Base-by-base conservation (phyloP, 257 asterid species). In the Ehretia macrophylla region DNA sequence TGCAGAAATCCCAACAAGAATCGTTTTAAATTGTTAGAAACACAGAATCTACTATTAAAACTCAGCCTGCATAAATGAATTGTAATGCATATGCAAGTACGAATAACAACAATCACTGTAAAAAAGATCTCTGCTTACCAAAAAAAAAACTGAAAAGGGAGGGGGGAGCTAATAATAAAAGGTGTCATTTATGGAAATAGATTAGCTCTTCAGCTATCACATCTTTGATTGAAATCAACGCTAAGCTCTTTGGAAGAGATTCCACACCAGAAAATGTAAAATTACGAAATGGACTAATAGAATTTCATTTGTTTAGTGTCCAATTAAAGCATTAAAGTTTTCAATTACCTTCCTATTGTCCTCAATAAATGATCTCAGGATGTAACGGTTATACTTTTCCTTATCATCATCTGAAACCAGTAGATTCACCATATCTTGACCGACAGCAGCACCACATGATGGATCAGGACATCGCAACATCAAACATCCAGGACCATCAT, bases 401-500 rank as follows among this genome's bases (percentile, higher is more conserved):
- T 58, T 84, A 67, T 85, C 94, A 51, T 85, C 95, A 19, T 61
- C 56, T 22, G 76, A 64, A 63, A 91, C 88, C 75, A 85, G 69
- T 56, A 68, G 72, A 63, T 77, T 80, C 76, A 88, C 82, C 97
- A 88, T 88, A 77, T 85, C 97, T 74, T 80, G 85, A 63, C 91
- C 90, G 58, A 88, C 71, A 40, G 90, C 95, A 67, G 94, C 97
- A 32, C 78, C 72, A 73, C 97, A 88, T 60, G 95, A 83, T 76
- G 96, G 96, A 79, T 82, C 96, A 45, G 97, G 97, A 67, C 97
- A 90, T n/a, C 90, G 89, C 77, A 86, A 76, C 87, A 64, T 84
- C 81, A 86, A 76, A 72, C 97, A 86, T 70, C 97, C 97, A 74
- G 97, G 95, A 62, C 97, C 97, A 70, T 90, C 97, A 73, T 72